These are phyloP conservation scores for Nakazawaea sp. DNA, from an alignment of 805 yeast species.

Conservation along the genomic window DNA sequence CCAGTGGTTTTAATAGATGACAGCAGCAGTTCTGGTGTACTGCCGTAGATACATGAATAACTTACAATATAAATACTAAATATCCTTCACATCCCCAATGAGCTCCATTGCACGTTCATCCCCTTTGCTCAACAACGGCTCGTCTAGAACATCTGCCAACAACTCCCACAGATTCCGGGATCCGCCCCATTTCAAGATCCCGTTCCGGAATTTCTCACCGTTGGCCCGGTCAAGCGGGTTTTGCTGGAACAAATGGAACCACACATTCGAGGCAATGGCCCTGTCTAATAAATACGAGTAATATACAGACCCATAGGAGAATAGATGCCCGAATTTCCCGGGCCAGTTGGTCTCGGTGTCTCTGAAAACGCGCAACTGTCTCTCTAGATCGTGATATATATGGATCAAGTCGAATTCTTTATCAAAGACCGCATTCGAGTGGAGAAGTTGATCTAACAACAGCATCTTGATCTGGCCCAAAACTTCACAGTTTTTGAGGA, in stretches of 20 bases:
- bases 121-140: conserved; percentile 54
- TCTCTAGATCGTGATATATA: conserved; percentile 63
- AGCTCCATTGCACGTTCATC: conserved; percentile 64
- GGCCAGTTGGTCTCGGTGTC: conserved; percentile 80
- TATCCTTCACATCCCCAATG: conserved; percentile 27
- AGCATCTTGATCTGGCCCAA: conserved; percentile 90
- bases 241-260: conserved; percentile 62
- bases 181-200: conserved; percentile 90
- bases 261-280: conserved; percentile 83
- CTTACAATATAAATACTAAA: background rate
- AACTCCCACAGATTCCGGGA: conserved; percentile 84
- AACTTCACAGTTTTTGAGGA: conserved; percentile 63
- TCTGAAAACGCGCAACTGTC: conserved; percentile 50
- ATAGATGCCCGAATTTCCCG: conserved; percentile 88
- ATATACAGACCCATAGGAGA: conserved; percentile 90
- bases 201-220: conserved; percentile 69
- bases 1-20: too few species aligned
- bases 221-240: conserved; percentile 66
- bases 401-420: conserved; percentile 48
- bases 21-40: too few species aligned
- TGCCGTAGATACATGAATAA: too few species aligned
- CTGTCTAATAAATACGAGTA: conserved; percentile 88
- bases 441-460: conserved; percentile 75
- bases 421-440: conserved; percentile 35
- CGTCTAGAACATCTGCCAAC: conserved; percentile 70